These are phyloP conservation scores for Thraustotheca clavata DNA, from an alignment of 352 stramenopile species.

Conservation along the genomic window DNA sequence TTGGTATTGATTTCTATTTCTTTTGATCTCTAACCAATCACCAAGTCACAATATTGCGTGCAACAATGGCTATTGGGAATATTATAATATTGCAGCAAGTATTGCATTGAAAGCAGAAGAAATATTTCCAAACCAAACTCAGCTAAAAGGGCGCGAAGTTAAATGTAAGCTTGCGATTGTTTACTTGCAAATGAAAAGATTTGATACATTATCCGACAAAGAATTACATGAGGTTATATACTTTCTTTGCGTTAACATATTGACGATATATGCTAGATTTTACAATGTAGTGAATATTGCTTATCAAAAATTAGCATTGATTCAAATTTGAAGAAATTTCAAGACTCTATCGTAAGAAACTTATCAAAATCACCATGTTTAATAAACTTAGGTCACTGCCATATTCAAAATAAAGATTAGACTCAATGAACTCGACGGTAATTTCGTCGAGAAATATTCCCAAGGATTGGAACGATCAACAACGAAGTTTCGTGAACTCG, in stretches of 20 bases:
- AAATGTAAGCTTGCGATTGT: slow-evolving; percentile 13
- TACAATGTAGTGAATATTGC: neutral
- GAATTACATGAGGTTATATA: slow-evolving; percentile 6
- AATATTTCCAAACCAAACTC: slow-evolving; percentile 12
- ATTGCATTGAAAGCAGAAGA: neutral
- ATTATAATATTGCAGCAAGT: neutral
- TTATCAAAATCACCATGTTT: neutral
- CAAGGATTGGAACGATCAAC: neutral
- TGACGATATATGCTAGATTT: neutral
- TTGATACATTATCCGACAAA: neutral
- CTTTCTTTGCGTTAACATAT: neutral
- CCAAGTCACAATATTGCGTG: slow-evolving; percentile 14
- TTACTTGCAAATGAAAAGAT: slow-evolving; percentile 8
- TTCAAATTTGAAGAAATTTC: neutral
- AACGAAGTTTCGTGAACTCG: slow-evolving; percentile 4
- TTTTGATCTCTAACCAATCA: neutral
- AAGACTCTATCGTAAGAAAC: slow-evolving; percentile 18
- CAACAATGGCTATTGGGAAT: slow-evolving; percentile 16
- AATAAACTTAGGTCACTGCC: neutral
- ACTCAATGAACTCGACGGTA: neutral
- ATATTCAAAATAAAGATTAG: slow-evolving; percentile 14
- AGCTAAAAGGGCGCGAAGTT: slow-evolving; percentile 8
- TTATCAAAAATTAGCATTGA: neutral
- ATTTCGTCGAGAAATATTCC: neutral
- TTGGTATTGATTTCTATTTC: neutral